Evolutionary conservation across 2,329 filamentous ascomycete genomes (phyloP), one percentile per base, ranked within the genome.

Genomic region (Hypoxylon sp.): DNA sequence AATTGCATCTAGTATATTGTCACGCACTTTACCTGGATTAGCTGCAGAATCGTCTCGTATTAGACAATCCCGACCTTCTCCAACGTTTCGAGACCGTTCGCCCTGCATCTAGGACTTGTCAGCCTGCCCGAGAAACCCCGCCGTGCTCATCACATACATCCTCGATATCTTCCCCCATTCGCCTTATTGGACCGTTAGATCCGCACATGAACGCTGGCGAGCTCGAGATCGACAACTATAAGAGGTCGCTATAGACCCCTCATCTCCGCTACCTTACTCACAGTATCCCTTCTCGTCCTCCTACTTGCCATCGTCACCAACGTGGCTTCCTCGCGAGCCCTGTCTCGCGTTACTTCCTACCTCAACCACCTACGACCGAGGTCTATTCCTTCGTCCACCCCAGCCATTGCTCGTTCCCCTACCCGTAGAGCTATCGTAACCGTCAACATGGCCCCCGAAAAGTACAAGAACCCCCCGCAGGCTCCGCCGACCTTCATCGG

Each of bases 401-500:
- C 73, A 56, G 67, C 55, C 53, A 48, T 63, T 43, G 26, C 18
- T 27, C 55, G 41, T 23, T 56, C 60, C 17, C 41, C 58, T 54
- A 38, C 47, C 2, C 54, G 33, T 46, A 70, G 70, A 64, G 70
- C 72, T 58, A 71, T 76, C 66, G 75, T 72, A 63, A 87, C 81
- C 64, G 81, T 76, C 73, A 82, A 75, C 71, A 90, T 91, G 88
- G 85, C 84, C 64, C 81, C 85, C 58, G 75, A 82, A 64, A 84
- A 86, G 75, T 91, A 89, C 77, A 83, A 82, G 74, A 88, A 82
- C 71, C 90, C 90, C 62, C 90, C 91, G 2, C 90, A 94, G 79
- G 81, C 87, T 35, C 90, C 91, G 55, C 90, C 90, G 51, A 82
- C 87, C 71, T 95, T 94, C 77, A 91, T 83, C 2, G 88, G 88